Evolutionary conservation across 2,329 filamentous ascomycete genomes (phyloP).

Genomic region (Boeremia exigua): DNA sequence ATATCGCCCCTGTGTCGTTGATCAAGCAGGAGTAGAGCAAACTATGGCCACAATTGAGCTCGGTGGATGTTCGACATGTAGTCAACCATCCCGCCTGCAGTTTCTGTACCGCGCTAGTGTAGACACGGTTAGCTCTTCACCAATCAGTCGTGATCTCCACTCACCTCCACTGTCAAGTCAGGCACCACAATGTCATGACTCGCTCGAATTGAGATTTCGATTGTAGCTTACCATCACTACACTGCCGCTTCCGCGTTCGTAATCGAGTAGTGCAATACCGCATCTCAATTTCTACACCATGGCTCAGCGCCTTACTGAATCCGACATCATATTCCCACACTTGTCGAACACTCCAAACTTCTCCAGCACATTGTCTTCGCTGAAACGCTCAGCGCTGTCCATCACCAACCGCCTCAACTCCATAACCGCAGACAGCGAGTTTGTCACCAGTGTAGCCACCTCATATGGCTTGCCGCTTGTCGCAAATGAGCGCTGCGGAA

Average conservation of each 20-base stretch:
- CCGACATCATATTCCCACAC: constrained; percentile 61
- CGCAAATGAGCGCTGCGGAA: constrained; percentile 93
- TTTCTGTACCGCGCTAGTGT: constrained; percentile 1
- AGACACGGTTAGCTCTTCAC: not conserved
- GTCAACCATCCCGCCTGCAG: not conserved
- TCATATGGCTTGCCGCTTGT: constrained; percentile 72
- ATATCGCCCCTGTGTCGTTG: constrained; percentile 20
- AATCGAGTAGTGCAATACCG: too few species aligned
- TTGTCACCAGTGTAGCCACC: constrained; percentile 68
- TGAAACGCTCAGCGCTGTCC: constrained; percentile 78
- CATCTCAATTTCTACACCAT: constrained; percentile 17
- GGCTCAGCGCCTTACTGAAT: constrained; percentile 35
- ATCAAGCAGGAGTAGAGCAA: constrained; percentile 18
- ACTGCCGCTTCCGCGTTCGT: too few species aligned
- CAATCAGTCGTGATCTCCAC: not conserved
- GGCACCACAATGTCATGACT: not conserved
- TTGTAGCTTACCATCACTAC: not conserved
- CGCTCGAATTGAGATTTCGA: not conserved
- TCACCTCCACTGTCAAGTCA: not conserved
- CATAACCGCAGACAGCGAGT: constrained; percentile 76
- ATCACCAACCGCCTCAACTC: constrained; percentile 82
- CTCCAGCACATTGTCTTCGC: constrained; percentile 68
- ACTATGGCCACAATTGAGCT: not conserved
- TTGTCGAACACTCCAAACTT: constrained; percentile 68
- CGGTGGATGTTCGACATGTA: not conserved